Base-by-base conservation (phyloP, 176 grass and related monocot genomes). In the Otatea glauca region DNA sequence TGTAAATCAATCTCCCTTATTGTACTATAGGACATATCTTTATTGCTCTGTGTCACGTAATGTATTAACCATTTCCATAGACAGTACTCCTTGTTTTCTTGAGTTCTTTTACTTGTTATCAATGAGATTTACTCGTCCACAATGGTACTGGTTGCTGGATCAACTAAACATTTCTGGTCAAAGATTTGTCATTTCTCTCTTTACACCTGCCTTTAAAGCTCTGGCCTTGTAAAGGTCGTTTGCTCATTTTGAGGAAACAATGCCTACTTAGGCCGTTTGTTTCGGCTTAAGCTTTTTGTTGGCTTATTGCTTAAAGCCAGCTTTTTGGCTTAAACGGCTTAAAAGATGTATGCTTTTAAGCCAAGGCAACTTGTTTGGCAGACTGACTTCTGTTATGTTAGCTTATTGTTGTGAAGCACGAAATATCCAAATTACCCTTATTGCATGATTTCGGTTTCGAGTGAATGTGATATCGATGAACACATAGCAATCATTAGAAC, bases 191-290 rank as follows among this genome's bases (percentile, higher is more conserved):
- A 3, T 21, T 50, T 80, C 66, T 72, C 63, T 72, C 69, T 72
- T 29, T 72, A 83, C 43, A 78, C 47, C 60, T 49, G 80, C 64
- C 68, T 87, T 87, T 68, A 84, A 73, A 68, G 85, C 68, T 87
- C 74, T 79, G 84, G 25, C 38, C 68, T 87, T 84, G 75, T 87
- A 84, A 87, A 75, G 68, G 7, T 68, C 32, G 65, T 83, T 79
- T 79, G 89, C 75, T 76, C 80, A 74, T 87, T 91, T 84, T 84
- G 84, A 84, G 84, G 83, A 82, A 82, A 66, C 73, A 70, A 65
- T 73, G 73, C 25, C 83, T 77, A 75, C 60, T n/a, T n/a, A n/a
- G n/a, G n/a, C 34, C 3, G 35, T 37, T 37, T 37, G 35, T 37
- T 37, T 37, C 35, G 4, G 0, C 35, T 37, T 34, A 37, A 4